Evolutionary conservation across 2,329 filamentous ascomycete genomes (phyloP).

Genomic region (Claviceps lovelessii): DNA sequence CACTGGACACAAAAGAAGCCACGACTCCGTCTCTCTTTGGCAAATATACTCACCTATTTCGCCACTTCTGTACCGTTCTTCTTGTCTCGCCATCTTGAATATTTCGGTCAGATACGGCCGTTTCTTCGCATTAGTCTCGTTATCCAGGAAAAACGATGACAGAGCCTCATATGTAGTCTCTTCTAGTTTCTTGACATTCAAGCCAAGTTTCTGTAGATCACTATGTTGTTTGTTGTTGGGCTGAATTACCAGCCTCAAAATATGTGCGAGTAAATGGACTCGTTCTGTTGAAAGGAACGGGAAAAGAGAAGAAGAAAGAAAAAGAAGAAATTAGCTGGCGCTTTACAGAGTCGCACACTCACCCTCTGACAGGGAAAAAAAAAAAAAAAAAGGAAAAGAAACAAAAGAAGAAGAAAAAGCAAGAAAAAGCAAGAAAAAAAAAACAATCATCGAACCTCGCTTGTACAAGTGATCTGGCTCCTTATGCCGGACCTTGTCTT

Average conservation of each 20-base stretch:
- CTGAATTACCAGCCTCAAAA: constrained; percentile 41
- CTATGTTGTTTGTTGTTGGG: constrained; percentile 34
- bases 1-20: background rate
- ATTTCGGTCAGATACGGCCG: constrained; percentile 43
- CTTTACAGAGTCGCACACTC: background rate
- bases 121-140: constrained; percentile 41
- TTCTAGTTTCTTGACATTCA: constrained; percentile 43
- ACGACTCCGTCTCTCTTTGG: background rate
- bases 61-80: constrained; percentile 40
- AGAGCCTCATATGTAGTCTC: constrained; percentile 44
- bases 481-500: constrained; percentile 48
- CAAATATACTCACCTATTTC: constrained; percentile 36
- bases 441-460: constrained; percentile 33
- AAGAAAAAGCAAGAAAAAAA: background rate
- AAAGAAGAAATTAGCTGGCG: background rate
- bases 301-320: background rate
- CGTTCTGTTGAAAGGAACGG: constrained; percentile 32
- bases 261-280: constrained; percentile 43
- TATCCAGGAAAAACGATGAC: constrained; percentile 43
- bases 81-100: constrained; percentile 43
- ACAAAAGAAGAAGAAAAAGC: no score
- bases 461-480: constrained; percentile 63
- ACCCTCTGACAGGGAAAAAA: background rate
- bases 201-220: constrained; percentile 36
- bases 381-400: no score